Evolutionary conservation across 2,329 filamentous ascomycete genomes (phyloP).

Genomic region (Fusarium sp.): DNA sequence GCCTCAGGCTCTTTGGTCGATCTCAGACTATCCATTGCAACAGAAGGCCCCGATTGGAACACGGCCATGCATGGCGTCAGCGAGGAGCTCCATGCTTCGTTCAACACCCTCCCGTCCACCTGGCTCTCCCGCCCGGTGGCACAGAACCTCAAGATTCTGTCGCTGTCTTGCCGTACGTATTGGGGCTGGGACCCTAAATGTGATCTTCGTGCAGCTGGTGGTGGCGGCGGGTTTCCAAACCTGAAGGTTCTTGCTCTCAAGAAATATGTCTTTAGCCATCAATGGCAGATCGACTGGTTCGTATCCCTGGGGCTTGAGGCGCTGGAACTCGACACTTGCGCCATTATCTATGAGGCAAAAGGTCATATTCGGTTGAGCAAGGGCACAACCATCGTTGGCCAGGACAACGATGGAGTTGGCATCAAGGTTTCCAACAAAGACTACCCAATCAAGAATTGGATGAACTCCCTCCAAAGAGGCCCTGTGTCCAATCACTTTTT

Average conservation of each 20-base stretch:
- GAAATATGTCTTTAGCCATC: background rate
- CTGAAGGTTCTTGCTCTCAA: background rate
- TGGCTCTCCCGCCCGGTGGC: background rate
- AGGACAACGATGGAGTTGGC: background rate
- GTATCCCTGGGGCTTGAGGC: background rate
- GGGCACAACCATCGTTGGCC: background rate
- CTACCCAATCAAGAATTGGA: background rate
- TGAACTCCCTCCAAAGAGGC: background rate
- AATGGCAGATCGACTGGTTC: background rate
- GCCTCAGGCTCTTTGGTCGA: background rate
- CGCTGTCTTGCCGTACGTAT: background rate
- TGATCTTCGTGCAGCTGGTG: background rate
- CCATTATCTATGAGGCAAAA: background rate
- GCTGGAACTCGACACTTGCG: background rate
- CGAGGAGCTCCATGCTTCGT: background rate
- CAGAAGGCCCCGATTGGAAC: background rate
- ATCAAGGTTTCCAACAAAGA: background rate
- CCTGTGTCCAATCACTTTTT: background rate
- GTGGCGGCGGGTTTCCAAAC: background rate
- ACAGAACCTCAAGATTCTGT: background rate
- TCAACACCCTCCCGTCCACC: background rate
- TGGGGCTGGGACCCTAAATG: background rate
- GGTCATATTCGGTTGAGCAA: background rate
- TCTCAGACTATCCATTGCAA: background rate
- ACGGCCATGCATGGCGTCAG: background rate